A percentile compares a stretch with the other conserved stretches of the same genome.
These are phyloP conservation scores for Vitis hybrid DNA, from an alignment of 177 flowering plant genomes.

Conservation along the genomic window DNA sequence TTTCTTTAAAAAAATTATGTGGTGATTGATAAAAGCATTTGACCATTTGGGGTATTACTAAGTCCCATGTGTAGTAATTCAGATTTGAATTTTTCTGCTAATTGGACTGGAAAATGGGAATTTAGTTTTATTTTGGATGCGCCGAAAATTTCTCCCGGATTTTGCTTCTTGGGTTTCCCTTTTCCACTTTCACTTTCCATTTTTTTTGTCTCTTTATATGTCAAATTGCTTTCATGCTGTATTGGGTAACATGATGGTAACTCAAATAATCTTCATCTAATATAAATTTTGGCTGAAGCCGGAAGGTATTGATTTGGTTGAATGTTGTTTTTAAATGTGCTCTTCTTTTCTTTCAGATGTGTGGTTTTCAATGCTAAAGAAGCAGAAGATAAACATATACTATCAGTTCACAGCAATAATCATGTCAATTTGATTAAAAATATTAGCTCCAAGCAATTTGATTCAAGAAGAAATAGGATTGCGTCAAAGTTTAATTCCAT, in stretches of 20 bases:
- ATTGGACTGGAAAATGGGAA: background rate
- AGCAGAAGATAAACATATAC: constrained; percentile 66
- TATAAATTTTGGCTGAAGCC: background rate
- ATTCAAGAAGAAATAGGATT: constrained; percentile 49
- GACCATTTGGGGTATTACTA: background rate
- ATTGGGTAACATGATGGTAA: too few relatives aligned
- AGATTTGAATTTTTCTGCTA: background rate
- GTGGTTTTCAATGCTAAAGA: constrained; percentile 71
- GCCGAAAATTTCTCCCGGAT: too few relatives aligned
- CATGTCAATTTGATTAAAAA: constrained; percentile 67
- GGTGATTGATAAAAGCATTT: background rate
- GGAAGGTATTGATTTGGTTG: background rate
- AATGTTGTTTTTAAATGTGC: background rate
- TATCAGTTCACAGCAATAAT: constrained; percentile 60
- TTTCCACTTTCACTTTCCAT: too few relatives aligned
- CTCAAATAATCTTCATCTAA: background rate
- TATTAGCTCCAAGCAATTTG: constrained; percentile 59
- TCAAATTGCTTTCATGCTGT: too few relatives aligned
- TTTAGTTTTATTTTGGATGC: background rate
- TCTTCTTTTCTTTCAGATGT: constrained; percentile 54
- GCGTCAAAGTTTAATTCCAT: constrained; percentile 77
- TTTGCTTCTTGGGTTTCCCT: too few relatives aligned
- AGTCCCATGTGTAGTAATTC: background rate
- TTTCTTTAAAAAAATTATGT: background rate
- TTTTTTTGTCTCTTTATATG: too few relatives aligned